These are phyloP conservation scores for Lentinula aciculospora DNA, from an alignment of 768 basidiomycete species.

Conservation along the genomic window DNA sequence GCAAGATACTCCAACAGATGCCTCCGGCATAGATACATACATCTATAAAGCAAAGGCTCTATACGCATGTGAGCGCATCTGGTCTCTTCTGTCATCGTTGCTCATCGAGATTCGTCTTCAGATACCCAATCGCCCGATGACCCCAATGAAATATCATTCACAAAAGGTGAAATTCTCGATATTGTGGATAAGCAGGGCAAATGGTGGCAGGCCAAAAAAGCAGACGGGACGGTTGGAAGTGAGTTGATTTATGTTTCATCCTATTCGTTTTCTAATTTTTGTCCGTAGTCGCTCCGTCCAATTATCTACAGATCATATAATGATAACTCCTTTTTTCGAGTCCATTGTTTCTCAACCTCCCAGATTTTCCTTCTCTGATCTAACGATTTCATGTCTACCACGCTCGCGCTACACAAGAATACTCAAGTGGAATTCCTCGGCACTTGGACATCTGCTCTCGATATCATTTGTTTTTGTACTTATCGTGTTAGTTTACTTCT, in stretches of 20 bases:
- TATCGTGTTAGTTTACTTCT: background rate
- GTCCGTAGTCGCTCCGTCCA: conserved; percentile 72
- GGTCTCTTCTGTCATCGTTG: conserved; percentile 10
- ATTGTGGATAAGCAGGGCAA: conserved; percentile 90
- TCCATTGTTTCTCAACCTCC: background rate
- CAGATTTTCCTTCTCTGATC: background rate
- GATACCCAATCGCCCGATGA: conserved; percentile 94
- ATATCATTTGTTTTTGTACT: conserved; percentile 1
- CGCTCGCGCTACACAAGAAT: conserved; percentile 1
- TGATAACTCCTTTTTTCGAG: too few relatives aligned
- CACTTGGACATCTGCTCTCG: background rate
- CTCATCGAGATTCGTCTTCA: conserved; percentile 29
- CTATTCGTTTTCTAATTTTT: conserved; percentile 9
- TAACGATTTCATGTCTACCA: background rate
- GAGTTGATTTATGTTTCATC: conserved; percentile 27
- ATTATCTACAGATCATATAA: conserved; percentile 79
- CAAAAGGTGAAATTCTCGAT: conserved; percentile 88
- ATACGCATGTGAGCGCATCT: conserved; percentile 65
- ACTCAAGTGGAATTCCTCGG: background rate
- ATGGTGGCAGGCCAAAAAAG: conserved; percentile 87
- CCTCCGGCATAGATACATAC: conserved; percentile 33
- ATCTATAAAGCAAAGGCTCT: conserved; percentile 82
- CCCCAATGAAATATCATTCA: conserved; percentile 92
- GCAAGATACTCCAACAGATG: conserved; percentile 21
- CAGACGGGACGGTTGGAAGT: conserved; percentile 77